These are phyloP conservation scores for Trypanosoma boissoni DNA, from an alignment of 208 protist species.

Conservation along the genomic window DNA sequence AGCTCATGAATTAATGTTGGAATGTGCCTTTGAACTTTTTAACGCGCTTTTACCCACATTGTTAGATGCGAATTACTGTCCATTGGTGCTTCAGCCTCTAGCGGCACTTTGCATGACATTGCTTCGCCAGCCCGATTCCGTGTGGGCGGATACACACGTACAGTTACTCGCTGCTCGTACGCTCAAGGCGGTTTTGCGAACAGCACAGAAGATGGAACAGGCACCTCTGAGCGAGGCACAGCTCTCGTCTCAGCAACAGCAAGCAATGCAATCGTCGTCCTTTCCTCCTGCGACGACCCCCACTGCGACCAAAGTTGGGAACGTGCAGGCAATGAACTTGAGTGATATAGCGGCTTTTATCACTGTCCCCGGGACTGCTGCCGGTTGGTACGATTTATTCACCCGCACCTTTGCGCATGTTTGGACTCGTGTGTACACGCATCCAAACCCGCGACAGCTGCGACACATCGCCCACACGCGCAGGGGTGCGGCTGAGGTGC, in stretches of 20 bases:
- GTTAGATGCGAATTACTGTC: constrained; percentile 33
- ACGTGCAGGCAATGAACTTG: background rate
- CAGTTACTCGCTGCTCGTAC: constrained; percentile 68
- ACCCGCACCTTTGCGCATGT: constrained; percentile 46
- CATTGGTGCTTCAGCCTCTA: constrained; percentile 50
- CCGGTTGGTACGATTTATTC: constrained; percentile 45
- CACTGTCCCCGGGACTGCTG: constrained; percentile 11
- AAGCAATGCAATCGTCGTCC: too few species aligned
- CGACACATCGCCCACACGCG: constrained; percentile 30
- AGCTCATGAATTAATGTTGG: constrained; percentile 28
- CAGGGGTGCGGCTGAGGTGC: constrained; percentile 21
- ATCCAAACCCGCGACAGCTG: constrained; percentile 53
- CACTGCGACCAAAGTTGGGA: background rate
- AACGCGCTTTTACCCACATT: constrained; percentile 43
- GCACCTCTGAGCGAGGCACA: background rate
- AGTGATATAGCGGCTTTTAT: background rate
- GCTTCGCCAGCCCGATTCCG: constrained; percentile 12
- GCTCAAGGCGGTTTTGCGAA: constrained; percentile 38
- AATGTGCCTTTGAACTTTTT: constrained; percentile 42
- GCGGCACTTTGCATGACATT: constrained; percentile 55
- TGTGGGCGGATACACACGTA: constrained; percentile 54
- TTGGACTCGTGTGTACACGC: constrained; percentile 51
- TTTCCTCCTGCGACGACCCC: constrained; percentile 22
- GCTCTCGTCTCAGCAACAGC: background rate
- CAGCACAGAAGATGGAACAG: constrained; percentile 17